Percentiles rank a stretch among this genome's conserved stretches.
phyloP scores from a whole-genome alignment of 768 basidiomycete species.

The Coprinopsis sp. region DNA sequence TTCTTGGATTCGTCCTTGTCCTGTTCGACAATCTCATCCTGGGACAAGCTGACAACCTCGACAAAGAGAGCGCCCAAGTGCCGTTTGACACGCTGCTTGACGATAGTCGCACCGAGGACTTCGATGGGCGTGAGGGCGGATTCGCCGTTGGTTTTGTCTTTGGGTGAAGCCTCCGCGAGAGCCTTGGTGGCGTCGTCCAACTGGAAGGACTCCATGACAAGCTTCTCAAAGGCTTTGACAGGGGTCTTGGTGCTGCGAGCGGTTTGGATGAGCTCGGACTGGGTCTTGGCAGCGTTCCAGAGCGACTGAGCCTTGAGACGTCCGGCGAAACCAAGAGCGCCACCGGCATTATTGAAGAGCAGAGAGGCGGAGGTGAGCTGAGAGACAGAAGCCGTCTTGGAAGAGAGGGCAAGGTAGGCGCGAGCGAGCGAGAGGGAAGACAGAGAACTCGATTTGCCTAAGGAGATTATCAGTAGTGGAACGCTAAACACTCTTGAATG shows the following conservation, averaged over 20 bases:
- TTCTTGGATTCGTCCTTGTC: conserved; percentile 27
- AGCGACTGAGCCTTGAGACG: conserved; percentile 39
- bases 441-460: conserved; percentile 20
- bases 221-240: conserved; percentile 39
- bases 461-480: conserved; percentile 4
- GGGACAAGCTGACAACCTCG: conserved; percentile 22
- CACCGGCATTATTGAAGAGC: conserved; percentile 30
- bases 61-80: conserved; percentile 57
- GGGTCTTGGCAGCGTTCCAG: conserved; percentile 23
- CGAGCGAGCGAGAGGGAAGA: conserved; percentile 41
- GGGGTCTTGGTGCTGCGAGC: conserved; percentile 15
- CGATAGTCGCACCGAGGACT: conserved; percentile 44
- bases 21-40: conserved; percentile 17
- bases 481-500: background rate
- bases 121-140: conserved; percentile 24
- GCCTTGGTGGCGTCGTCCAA: conserved; percentile 50
- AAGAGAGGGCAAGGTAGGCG: conserved; percentile 50
- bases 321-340: conserved; percentile 31
- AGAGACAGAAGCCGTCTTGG: conserved; percentile 35
- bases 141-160: background rate
- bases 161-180: conserved; percentile 32
- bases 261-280: conserved; percentile 5
- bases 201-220: conserved; percentile 48
- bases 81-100: conserved; percentile 47
- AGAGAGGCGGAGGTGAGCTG: conserved; percentile 58